Conservation (phyloP, 192 early-diverging fungal species). For the Podila horticola region DNA sequence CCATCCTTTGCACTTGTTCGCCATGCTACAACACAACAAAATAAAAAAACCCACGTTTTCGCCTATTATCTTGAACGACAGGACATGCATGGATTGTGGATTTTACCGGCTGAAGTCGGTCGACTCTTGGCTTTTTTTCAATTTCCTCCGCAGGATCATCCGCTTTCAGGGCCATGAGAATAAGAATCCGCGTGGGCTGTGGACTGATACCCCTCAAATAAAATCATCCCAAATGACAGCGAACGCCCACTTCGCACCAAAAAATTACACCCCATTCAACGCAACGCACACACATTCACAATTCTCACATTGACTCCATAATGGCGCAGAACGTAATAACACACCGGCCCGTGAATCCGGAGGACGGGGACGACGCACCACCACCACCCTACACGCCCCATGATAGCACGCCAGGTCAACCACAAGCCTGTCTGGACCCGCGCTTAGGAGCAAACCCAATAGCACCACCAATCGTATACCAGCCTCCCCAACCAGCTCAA, state of each 20-base stretch:
- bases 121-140: too few relatives aligned
- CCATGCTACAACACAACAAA: neutral
- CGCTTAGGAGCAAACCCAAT: neutral
- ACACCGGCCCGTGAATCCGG: neutral
- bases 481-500: neutral
- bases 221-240: too few relatives aligned
- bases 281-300: neutral
- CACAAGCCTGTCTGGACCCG: neutral
- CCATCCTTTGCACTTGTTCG: constrained; percentile 2
- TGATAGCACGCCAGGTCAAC: too few relatives aligned
- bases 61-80: too few relatives aligned
- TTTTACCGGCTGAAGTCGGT: too few relatives aligned
- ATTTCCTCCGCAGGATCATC: too few relatives aligned
- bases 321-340: neutral
- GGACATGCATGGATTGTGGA: too few relatives aligned
- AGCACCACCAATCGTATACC: neutral
- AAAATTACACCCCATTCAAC: neutral
- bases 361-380: neutral
- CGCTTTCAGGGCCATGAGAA: too few relatives aligned
- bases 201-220: too few relatives aligned
- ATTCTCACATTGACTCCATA: neutral
- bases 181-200: too few relatives aligned
- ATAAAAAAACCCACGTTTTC: constrained; percentile 1
- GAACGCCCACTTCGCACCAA: too few relatives aligned
- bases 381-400: neutral